Percentiles rank a stretch among this genome's conserved stretches.
Conservation (phyloP, 2,329 filamentous ascomycete species). For the Fusarium virguliforme region DNA sequence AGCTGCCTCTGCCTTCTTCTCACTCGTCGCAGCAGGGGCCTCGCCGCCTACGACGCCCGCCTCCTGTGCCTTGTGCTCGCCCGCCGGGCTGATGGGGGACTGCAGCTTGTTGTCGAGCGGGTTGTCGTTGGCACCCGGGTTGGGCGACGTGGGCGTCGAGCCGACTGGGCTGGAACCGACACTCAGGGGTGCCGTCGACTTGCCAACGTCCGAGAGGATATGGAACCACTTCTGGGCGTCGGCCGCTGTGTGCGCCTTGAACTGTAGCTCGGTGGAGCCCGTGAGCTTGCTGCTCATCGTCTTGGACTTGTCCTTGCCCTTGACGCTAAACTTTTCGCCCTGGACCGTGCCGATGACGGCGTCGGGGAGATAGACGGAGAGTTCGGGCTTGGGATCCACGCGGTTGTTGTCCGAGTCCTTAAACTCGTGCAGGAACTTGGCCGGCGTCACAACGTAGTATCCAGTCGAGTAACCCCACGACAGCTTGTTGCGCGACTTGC, state of each 20-base stretch:
- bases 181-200: constrained; percentile 60
- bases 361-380: constrained; percentile 93
- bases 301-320: constrained; percentile 92
- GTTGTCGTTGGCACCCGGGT: constrained; percentile 31
- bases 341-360: constrained; percentile 81
- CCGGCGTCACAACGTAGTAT: constrained; percentile 92
- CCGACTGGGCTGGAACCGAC: constrained; percentile 45
- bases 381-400: constrained; percentile 84
- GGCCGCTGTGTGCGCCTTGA: constrained; percentile 87
- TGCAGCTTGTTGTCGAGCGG: constrained; percentile 42
- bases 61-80: constrained; percentile 62
- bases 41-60: constrained; percentile 60
- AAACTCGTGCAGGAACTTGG: constrained; percentile 95
- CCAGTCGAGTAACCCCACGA: constrained; percentile 82
- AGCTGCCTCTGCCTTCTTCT: constrained; percentile 43
- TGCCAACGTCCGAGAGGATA: constrained; percentile 76
- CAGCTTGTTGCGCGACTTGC: constrained; percentile 90
- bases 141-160: constrained; percentile 53
- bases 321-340: constrained; percentile 92
- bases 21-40: constrained; percentile 43
- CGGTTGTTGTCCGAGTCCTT: constrained; percentile 86
- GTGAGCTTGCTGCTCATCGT: constrained; percentile 86
- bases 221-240: constrained; percentile 91
- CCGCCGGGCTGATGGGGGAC: constrained; percentile 36
- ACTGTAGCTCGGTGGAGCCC: constrained; percentile 83